A percentile compares a stretch with the other conserved stretches of the same genome.
Conservation (phyloP, 306 rosid genomes). For the Morella rubra region DNA sequence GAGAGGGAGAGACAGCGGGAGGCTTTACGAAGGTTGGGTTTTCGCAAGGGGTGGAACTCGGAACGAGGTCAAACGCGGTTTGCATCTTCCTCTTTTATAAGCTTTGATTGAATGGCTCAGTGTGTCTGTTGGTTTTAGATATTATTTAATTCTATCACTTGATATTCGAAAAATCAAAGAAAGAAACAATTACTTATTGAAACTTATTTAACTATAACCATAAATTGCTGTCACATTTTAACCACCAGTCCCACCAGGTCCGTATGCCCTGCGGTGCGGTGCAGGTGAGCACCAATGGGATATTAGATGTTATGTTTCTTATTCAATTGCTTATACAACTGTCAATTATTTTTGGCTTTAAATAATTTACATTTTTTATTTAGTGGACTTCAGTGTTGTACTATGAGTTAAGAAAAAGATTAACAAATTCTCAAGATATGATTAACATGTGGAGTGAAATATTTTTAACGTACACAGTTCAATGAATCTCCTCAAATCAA, state of each 20-base stretch:
- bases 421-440: too few species aligned
- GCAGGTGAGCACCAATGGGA: too few species aligned
- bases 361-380: too few species aligned
- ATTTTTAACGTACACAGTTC: too few species aligned
- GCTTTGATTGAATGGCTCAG: neutral
- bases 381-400: too few species aligned
- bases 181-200: neutral
- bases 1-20: neutral
- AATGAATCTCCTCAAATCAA: neutral
- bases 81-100: neutral
- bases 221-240: neutral
- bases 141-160: too few species aligned
- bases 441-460: too few species aligned
- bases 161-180: neutral
- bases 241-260: slow-evolving; percentile 22
- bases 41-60: neutral
- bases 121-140: neutral
- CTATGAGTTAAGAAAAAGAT: too few species aligned
- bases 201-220: neutral
- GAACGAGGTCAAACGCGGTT: slow-evolving; percentile 48
- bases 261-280: too few species aligned
- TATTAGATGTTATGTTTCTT: too few species aligned
- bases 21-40: neutral
- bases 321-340: too few species aligned
- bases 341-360: too few species aligned